These are phyloP conservation scores for Raphanus raphanistrum DNA, from an alignment of 345 rosid genomes.

Conservation along the genomic window DNA sequence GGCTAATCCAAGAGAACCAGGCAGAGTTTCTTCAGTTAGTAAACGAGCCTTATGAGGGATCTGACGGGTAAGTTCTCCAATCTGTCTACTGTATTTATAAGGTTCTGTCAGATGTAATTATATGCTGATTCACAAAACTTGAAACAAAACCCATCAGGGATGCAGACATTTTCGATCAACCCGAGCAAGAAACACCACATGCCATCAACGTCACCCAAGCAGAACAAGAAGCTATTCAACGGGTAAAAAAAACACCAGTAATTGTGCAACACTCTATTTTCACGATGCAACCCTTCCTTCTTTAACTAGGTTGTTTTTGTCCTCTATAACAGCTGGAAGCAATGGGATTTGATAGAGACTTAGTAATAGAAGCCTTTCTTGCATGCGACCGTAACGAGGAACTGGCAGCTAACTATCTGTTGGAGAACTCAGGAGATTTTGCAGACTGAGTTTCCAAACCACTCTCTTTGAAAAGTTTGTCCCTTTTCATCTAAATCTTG, in stretches of 20 bases:
- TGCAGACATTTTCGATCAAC: slow-evolving; percentile 84
- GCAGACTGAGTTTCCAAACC: slow-evolving; percentile 59
- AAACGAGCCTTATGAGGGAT: slow-evolving; percentile 91
- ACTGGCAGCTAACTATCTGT: slow-evolving; percentile 92
- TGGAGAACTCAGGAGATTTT: slow-evolving; percentile 93
- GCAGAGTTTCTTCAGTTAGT: slow-evolving; percentile 91
- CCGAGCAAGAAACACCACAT: slow-evolving; percentile 91
- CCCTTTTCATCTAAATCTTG: slow-evolving; percentile 7
- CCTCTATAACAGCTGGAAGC: slow-evolving; percentile 68
- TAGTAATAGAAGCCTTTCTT: slow-evolving; percentile 95
- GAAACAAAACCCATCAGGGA: slow-evolving; percentile 29
- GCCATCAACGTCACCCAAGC: slow-evolving; percentile 88
- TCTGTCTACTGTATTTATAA: not conserved
- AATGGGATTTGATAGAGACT: slow-evolving; percentile 95
- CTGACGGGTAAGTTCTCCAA: slow-evolving; percentile 72
- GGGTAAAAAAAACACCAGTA: slow-evolving; percentile 46
- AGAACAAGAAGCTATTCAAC: slow-evolving; percentile 86
- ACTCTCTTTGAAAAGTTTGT: slow-evolving; percentile 26
- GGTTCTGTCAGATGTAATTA: slow-evolving; percentile 2
- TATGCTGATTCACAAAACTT: slow-evolving; percentile 8
- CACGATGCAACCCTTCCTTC: not conserved
- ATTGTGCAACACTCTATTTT: not conserved
- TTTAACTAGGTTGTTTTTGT: not conserved
- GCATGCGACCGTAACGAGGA: slow-evolving; percentile 98
- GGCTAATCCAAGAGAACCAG: slow-evolving; percentile 89